Percentiles rank a stretch among this genome's conserved stretches.
These are phyloP conservation scores for Blepharisma japonicum DNA, from an alignment of 73 alveolate genomes.

Conservation along the genomic window DNA sequence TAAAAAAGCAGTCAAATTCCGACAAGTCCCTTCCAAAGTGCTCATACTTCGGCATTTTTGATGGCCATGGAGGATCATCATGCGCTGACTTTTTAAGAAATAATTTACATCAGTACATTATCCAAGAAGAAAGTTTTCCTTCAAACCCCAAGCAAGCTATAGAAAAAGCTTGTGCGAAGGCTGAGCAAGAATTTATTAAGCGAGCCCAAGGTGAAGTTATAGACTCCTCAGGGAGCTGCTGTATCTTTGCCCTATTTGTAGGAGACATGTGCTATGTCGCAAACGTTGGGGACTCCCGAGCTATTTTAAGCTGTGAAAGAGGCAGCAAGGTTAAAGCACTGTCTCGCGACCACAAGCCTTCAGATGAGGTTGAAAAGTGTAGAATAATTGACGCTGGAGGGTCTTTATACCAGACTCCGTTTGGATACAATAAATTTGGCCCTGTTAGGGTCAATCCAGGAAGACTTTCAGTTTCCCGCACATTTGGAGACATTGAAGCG, in stretches of 20 bases:
- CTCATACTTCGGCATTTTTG: constrained; percentile 73
- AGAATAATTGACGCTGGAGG: constrained; percentile 84
- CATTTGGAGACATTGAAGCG: constrained; percentile 76
- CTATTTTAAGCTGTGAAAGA: constrained; percentile 65
- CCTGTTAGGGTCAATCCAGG: constrained; percentile 65
- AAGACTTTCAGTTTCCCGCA: constrained; percentile 65
- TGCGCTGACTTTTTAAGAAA: constrained; percentile 74
- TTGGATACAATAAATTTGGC: constrained; percentile 5
- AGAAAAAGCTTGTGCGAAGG: constrained; percentile 44
- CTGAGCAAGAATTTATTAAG: constrained; percentile 54
- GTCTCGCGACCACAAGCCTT: constrained; percentile 89
- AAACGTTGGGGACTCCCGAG: constrained; percentile 91
- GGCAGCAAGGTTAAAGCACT: constrained; percentile 58
- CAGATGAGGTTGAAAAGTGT: constrained; percentile 52
- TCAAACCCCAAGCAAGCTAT: constrained; percentile 62
- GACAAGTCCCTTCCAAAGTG: constrained; percentile 72
- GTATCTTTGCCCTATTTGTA: constrained; percentile 49
- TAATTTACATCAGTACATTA: constrained; percentile 56
- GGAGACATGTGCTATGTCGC: constrained; percentile 79
- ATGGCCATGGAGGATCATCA: constrained; percentile 83
- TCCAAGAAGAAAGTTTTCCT: constrained; percentile 57
- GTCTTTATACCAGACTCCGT: constrained; percentile 50
- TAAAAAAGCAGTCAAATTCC: constrained; percentile 57
- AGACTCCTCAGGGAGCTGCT: constrained; percentile 68
- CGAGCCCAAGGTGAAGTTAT: constrained; percentile 28